These are phyloP conservation scores for Colletotrichum camelliae DNA, from an alignment of 2,329 filamentous ascomycete genomes.

Conservation along the genomic window DNA sequence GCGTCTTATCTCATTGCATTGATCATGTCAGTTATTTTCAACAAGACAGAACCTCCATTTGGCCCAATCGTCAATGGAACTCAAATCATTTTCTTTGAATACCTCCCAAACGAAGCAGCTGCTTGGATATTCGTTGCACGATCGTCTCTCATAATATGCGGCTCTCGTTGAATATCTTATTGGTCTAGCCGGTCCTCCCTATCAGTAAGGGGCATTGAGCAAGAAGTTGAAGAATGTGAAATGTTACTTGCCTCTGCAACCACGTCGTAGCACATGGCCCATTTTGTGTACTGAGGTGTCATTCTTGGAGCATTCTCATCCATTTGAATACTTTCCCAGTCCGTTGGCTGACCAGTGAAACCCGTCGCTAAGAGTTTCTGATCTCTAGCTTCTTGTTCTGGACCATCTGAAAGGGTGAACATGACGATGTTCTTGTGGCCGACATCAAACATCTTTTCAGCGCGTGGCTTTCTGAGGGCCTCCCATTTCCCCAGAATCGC, in stretches of 20 bases:
- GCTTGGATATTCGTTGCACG: background rate
- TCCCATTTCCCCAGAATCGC: background rate
- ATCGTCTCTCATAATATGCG: fast-evolving
- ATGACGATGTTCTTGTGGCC: background rate
- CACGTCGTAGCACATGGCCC: background rate
- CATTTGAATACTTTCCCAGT: background rate
- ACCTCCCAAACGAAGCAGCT: background rate
- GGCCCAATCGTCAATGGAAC: background rate
- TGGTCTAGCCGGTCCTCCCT: fast-evolving
- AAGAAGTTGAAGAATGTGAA: background rate
- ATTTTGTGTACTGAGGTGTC: background rate
- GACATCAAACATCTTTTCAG: background rate
- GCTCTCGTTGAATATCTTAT: background rate
- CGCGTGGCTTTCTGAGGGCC: background rate
- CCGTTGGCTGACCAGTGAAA: background rate
- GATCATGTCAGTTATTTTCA: background rate
- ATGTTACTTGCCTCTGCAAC: background rate
- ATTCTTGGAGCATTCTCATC: background rate
- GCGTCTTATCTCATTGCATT: background rate
- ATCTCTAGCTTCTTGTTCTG: background rate
- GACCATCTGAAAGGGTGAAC: background rate
- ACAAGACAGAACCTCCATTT: background rate
- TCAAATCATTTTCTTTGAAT: background rate
- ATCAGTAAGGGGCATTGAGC: background rate
- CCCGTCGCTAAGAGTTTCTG: background rate